A percentile compares a stretch with the other conserved stretches of the same genome.
These are phyloP conservation scores for Pisolithus tinctorius DNA, from an alignment of 768 basidiomycete genomes.

Conservation along the genomic window DNA sequence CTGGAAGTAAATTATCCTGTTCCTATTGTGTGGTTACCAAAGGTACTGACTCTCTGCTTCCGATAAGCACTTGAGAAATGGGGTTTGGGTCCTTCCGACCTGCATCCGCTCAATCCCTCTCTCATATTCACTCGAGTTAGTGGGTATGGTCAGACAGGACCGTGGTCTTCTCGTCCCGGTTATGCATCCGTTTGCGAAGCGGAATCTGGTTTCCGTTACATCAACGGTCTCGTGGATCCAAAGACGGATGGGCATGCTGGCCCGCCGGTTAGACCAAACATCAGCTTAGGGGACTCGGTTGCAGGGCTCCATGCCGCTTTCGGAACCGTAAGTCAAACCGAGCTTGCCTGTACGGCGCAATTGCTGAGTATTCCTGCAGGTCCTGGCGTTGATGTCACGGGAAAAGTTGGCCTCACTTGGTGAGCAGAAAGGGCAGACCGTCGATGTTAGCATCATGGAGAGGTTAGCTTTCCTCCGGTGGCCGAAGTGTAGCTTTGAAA, in stretches of 20 bases:
- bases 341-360: neutral
- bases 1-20: conserved; percentile 47
- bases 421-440: conserved; percentile 38
- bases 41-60: neutral
- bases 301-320: conserved; percentile 70
- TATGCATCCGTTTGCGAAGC: conserved; percentile 75
- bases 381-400: conserved; percentile 51
- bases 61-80: conserved; percentile 60
- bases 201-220: conserved; percentile 67
- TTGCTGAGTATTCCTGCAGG: conserved; percentile 28
- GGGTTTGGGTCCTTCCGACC: conserved; percentile 49
- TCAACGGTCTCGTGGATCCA: conserved; percentile 58
- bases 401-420: conserved; percentile 28
- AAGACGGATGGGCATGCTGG: conserved; percentile 48
- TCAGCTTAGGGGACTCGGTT: conserved; percentile 66
- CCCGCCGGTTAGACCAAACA: conserved; percentile 64
- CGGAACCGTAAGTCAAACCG: conserved; percentile 46
- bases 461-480: conserved; percentile 33
- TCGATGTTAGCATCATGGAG: conserved; percentile 74
- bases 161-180: conserved; percentile 64
- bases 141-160: conserved; percentile 71
- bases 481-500: neutral
- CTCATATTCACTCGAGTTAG: conserved; percentile 87
- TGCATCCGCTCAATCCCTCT: conserved; percentile 72
- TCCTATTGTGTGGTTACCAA: neutral